phyloP scores from a whole-genome alignment of 139 green algal species.

The Volvox reticuliferus region DNA sequence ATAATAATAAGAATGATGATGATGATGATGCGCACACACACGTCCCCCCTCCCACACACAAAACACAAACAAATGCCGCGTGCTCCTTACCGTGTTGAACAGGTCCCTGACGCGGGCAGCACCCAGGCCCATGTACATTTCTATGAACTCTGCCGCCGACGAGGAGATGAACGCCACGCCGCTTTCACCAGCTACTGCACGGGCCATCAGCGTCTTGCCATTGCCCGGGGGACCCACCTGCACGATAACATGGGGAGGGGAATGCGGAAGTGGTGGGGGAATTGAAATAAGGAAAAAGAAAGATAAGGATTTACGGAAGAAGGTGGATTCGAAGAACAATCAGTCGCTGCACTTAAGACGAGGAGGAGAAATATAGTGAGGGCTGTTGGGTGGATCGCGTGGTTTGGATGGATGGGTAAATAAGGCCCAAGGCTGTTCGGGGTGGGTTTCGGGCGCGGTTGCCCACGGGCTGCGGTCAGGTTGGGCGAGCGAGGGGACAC shows the following conservation, averaged over 20 bases:
- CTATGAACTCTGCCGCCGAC: conserved; percentile 96
- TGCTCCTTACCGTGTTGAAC: conserved; percentile 78
- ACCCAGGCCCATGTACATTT: conserved; percentile 99
- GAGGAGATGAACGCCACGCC: conserved; percentile 89
- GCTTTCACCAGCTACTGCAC: conserved; percentile 69
- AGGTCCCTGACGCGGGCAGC: conserved; percentile 95
- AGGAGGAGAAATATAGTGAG: neutral
- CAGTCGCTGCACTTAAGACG: neutral
- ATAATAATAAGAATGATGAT: too few relatives aligned
- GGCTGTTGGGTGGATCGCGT: too few relatives aligned
- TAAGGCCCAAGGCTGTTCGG: too few relatives aligned
- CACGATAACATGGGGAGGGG: neutral
- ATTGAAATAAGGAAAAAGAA: neutral
- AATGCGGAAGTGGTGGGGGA: neutral
- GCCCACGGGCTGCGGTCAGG: too few relatives aligned
- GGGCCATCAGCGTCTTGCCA: conserved; percentile 91
- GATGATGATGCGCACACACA: neutral
- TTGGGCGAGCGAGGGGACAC: too few relatives aligned
- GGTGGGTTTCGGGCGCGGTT: too few relatives aligned
- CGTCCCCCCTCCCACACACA: neutral
- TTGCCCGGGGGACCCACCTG: conserved; percentile 80
- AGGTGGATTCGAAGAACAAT: neutral
- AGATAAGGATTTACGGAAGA: too few relatives aligned
- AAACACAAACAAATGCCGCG: too few relatives aligned
- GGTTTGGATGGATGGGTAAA: too few relatives aligned